Evolutionary conservation across 2,329 filamentous ascomycete genomes (phyloP).

Genomic region (Colletotrichum sp.): DNA sequence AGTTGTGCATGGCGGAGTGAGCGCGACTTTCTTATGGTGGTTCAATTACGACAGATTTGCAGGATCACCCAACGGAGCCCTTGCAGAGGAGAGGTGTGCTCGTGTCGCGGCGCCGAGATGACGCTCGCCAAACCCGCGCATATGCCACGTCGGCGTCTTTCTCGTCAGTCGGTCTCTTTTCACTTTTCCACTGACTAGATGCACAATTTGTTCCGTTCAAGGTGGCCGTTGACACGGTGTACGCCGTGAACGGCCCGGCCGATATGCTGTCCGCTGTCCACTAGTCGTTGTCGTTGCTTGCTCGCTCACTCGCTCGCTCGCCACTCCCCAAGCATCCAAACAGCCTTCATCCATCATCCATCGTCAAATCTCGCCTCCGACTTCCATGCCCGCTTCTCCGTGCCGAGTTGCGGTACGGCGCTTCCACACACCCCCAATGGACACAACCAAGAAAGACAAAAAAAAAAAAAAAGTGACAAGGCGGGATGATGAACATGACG

Average conservation of each 20-base stretch:
- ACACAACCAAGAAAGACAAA: neutral
- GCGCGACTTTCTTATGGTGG: neutral
- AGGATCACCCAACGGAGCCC: neutral
- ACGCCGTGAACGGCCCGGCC: neutral
- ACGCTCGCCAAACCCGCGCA: neutral
- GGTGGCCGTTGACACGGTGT: neutral
- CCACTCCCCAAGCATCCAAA: neutral
- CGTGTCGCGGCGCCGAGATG: neutral
- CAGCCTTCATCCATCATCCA: slow-evolving; percentile 1
- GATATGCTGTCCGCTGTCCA: neutral
- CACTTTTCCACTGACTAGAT: neutral
- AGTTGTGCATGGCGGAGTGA: neutral
- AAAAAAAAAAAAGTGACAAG: neutral
- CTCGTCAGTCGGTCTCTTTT: neutral
- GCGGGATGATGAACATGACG: neutral
- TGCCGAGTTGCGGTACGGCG: slow-evolving; percentile 4
- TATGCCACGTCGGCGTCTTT: neutral
- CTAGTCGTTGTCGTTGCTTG: neutral
- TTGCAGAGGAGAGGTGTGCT: neutral
- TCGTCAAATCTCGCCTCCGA: slow-evolving; percentile 9
- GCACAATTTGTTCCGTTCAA: neutral
- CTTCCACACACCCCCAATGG: neutral
- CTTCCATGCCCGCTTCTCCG: slow-evolving; percentile 4
- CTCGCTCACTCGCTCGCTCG: neutral
- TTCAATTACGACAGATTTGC: neutral